These are phyloP conservation scores for Penicillium coffeae DNA, from an alignment of 495 filamentous ascomycete genomes.

Conservation along the genomic window DNA sequence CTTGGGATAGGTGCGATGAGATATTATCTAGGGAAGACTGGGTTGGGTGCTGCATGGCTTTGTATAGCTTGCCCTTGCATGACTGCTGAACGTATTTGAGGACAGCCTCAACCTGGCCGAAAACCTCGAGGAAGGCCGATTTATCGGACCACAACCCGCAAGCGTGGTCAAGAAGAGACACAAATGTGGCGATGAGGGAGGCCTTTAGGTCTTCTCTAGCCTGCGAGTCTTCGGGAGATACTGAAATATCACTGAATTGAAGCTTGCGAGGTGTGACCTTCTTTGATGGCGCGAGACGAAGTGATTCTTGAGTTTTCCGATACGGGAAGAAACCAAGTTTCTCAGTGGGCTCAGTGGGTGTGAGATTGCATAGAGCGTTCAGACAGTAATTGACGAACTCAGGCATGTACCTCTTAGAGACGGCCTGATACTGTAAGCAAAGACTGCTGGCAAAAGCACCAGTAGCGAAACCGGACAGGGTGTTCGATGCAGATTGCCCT, in stretches of 20 bases:
- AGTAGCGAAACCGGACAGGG: slow-evolving; percentile 59
- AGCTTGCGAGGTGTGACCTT: slow-evolving; percentile 28
- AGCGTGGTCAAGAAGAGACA: slow-evolving; percentile 55
- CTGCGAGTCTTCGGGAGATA: slow-evolving; percentile 14
- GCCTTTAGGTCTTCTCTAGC: slow-evolving; percentile 50
- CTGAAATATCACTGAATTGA: slow-evolving; percentile 53
- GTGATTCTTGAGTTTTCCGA: slow-evolving; percentile 50
- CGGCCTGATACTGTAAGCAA: slow-evolving; percentile 70
- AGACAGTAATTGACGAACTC: slow-evolving; percentile 79
- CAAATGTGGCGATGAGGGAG: slow-evolving; percentile 53
- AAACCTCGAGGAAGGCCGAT: slow-evolving; percentile 70
- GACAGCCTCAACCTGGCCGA: slow-evolving; percentile 55
- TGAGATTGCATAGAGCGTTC: slow-evolving; percentile 68
- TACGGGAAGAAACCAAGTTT: slow-evolving; percentile 56
- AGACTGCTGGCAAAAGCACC: slow-evolving; percentile 79
- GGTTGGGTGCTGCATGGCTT: slow-evolving; percentile 31
- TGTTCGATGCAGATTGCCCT: slow-evolving; percentile 65
- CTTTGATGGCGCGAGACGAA: slow-evolving; percentile 43
- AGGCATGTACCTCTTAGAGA: slow-evolving; percentile 82
- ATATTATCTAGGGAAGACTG: slow-evolving; percentile 40
- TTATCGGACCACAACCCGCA: slow-evolving; percentile 61
- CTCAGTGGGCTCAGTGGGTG: slow-evolving; percentile 45
- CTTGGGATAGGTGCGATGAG: slow-evolving; percentile 44
- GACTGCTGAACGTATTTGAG: slow-evolving; percentile 53
- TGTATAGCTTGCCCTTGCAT: slow-evolving; percentile 50